Evolutionary conservation across 257 asterid species (phyloP).

Genomic region (Salvia splendens): DNA sequence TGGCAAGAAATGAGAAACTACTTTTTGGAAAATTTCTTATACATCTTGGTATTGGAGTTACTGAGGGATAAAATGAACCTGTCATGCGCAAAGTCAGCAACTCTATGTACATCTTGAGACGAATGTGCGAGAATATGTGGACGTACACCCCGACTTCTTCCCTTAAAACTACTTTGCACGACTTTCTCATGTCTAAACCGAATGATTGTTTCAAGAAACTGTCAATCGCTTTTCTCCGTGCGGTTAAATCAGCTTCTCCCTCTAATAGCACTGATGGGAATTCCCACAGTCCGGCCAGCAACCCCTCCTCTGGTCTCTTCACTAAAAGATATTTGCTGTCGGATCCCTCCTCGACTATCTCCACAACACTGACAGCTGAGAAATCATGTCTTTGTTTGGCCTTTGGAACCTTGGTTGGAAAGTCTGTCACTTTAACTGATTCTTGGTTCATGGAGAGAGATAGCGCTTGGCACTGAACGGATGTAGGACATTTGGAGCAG

Average conservation of each 20-base stretch:
- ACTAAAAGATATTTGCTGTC: slow-evolving; percentile 69
- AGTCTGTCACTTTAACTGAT: slow-evolving; percentile 73
- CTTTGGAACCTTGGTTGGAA: slow-evolving; percentile 80
- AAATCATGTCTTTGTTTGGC: slow-evolving; percentile 74
- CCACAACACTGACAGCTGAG: slow-evolving; percentile 94
- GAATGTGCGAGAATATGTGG: slow-evolving; percentile 83
- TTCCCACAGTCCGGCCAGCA: slow-evolving; percentile 99
- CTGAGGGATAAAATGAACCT: slow-evolving; percentile 45
- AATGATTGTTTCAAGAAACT: slow-evolving; percentile 63
- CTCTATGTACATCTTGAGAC: slow-evolving; percentile 90
- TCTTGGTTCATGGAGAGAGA: slow-evolving; percentile 55
- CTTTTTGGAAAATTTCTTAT: neutral
- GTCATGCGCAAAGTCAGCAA: slow-evolving; percentile 56
- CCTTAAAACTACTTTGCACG: slow-evolving; percentile 62
- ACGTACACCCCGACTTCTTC: slow-evolving; percentile 85
- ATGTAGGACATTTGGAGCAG: slow-evolving; percentile 79
- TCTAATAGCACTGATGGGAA: slow-evolving; percentile 83
- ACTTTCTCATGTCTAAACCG: slow-evolving; percentile 50
- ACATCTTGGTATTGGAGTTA: slow-evolving; percentile 1
- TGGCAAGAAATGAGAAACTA: slow-evolving; percentile 2
- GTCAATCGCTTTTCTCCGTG: slow-evolving; percentile 65
- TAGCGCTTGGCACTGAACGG: slow-evolving; percentile 70
- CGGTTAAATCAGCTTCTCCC: slow-evolving; percentile 60
- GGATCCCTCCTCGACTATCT: slow-evolving; percentile 58
- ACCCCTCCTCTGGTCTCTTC: slow-evolving; percentile 83